Evolutionary conservation across 768 basidiomycete genomes (phyloP).

Genomic region (Hericium rajendrae): DNA sequence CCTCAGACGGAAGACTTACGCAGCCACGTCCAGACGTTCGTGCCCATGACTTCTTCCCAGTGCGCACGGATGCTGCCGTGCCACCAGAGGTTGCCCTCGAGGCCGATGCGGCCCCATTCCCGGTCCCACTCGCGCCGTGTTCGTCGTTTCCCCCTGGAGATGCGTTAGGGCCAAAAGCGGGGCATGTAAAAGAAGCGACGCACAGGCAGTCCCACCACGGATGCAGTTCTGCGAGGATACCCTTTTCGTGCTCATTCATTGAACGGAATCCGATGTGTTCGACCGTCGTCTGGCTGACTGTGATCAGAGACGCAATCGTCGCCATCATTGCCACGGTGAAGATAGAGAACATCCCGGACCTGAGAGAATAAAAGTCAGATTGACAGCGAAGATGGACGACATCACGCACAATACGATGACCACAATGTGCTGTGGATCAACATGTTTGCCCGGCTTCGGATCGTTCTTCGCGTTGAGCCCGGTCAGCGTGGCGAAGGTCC

Average conservation of each 20-base stretch:
- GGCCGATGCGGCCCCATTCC: conserved; percentile 71
- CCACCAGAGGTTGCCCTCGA: conserved; percentile 87
- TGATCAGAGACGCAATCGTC: conserved; percentile 53
- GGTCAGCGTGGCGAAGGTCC: conserved; percentile 53
- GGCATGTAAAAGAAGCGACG: conserved; percentile 12
- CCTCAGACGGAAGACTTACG: conserved; percentile 40
- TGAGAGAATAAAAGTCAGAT: conserved; percentile 20
- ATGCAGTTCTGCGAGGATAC: conserved; percentile 38
- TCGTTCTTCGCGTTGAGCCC: conserved; percentile 34
- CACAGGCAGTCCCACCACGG: conserved; percentile 48
- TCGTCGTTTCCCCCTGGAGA: conserved; percentile 38
- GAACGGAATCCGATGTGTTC: conserved; percentile 54
- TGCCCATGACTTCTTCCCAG: conserved; percentile 84
- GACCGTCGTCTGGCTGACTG: conserved; percentile 65
- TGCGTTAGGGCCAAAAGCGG: neutral
- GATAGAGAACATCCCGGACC: conserved; percentile 59
- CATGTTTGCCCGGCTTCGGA: conserved; percentile 16
- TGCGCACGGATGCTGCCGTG: conserved; percentile 47
- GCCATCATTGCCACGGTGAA: conserved; percentile 53
- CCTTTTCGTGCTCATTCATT: conserved; percentile 58
- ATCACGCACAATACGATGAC: conserved; percentile 61
- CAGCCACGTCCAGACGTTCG: conserved; percentile 59
- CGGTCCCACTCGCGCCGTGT: conserved; percentile 50
- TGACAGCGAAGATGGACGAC: neutral
- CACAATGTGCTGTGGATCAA: conserved; percentile 65